Evolutionary conservation across 352 stramenopile genomes (phyloP).

Genomic region (Phytophthora citrophthora): DNA sequence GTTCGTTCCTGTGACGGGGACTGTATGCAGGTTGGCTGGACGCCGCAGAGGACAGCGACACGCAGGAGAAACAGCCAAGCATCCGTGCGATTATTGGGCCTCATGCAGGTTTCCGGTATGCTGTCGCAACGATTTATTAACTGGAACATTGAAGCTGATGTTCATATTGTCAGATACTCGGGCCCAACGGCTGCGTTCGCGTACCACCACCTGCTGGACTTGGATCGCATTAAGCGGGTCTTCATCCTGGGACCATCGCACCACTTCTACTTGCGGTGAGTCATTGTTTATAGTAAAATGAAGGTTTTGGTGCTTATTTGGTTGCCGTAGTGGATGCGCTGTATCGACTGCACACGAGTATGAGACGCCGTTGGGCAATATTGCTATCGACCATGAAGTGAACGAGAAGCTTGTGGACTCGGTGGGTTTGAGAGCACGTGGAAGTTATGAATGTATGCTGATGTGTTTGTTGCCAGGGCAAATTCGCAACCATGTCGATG

Average conservation of each 20-base stretch:
- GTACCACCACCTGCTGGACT: slow-evolving; percentile 90
- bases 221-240: slow-evolving; percentile 72
- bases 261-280: slow-evolving; percentile 94
- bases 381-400: slow-evolving; percentile 92
- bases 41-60: slow-evolving; percentile 42
- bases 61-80: slow-evolving; percentile 40
- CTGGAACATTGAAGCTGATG: background rate
- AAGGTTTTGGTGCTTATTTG: slow-evolving; percentile 2
- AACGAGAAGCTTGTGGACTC: slow-evolving; percentile 89
- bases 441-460: background rate
- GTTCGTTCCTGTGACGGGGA: slow-evolving; percentile 6
- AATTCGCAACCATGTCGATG: slow-evolving; percentile 81
- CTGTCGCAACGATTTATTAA: background rate
- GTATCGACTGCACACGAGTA: slow-evolving; percentile 87
- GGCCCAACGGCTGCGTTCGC: slow-evolving; percentile 94
- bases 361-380: slow-evolving; percentile 95
- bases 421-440: slow-evolving; percentile 27
- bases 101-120: slow-evolving; percentile 82
- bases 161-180: slow-evolving; percentile 80
- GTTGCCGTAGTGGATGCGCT: slow-evolving; percentile 65
- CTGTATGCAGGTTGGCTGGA: slow-evolving; percentile 60
- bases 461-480: slow-evolving; percentile 42
- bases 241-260: slow-evolving; percentile 97
- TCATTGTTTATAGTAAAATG: slow-evolving; percentile 1
- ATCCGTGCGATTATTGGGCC: slow-evolving; percentile 88